phyloP scores from a whole-genome alignment of 2,329 filamentous ascomycete genomes.

The Sclerotinia borealis region DNA sequence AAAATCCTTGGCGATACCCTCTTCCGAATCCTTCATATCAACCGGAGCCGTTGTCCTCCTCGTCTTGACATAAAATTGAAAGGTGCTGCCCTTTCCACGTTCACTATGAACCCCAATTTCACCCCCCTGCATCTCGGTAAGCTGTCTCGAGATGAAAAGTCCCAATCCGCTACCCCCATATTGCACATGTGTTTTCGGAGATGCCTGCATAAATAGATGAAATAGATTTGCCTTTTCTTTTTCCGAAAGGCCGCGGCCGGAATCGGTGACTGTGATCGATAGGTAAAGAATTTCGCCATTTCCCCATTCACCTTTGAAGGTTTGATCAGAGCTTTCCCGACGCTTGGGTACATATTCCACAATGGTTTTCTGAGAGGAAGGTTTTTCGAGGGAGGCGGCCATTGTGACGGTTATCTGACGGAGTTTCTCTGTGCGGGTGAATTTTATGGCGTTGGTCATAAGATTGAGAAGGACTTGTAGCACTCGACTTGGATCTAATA shows the following conservation, averaged over 20 bases:
- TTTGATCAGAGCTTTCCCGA: neutral
- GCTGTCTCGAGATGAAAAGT: conserved; percentile 70
- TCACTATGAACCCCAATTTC: conserved; percentile 69
- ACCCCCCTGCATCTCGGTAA: conserved; percentile 75
- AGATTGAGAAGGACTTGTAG: conserved; percentile 77
- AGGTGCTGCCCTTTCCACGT: conserved; percentile 63
- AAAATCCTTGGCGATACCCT: neutral
- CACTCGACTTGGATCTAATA: conserved; percentile 66
- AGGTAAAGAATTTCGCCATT: neutral
- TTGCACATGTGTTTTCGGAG: conserved; percentile 71
- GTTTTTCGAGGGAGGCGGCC: neutral
- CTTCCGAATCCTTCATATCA: neutral
- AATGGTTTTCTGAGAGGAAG: neutral
- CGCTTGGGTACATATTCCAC: conserved; percentile 4
- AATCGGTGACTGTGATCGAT: neutral
- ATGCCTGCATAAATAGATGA: conserved; percentile 67
- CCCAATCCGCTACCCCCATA: conserved; percentile 77
- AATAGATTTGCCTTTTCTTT: conserved; percentile 31
- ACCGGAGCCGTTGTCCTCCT: neutral
- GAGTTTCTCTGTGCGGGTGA: conserved; percentile 43
- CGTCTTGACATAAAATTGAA: conserved; percentile 60
- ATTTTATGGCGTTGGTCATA: conserved; percentile 76
- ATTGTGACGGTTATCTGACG: neutral
- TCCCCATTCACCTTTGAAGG: neutral
- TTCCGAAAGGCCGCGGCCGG: conserved; percentile 26